phyloP scores from a whole-genome alignment of 768 basidiomycete species.

The Leccinum broughii region DNA sequence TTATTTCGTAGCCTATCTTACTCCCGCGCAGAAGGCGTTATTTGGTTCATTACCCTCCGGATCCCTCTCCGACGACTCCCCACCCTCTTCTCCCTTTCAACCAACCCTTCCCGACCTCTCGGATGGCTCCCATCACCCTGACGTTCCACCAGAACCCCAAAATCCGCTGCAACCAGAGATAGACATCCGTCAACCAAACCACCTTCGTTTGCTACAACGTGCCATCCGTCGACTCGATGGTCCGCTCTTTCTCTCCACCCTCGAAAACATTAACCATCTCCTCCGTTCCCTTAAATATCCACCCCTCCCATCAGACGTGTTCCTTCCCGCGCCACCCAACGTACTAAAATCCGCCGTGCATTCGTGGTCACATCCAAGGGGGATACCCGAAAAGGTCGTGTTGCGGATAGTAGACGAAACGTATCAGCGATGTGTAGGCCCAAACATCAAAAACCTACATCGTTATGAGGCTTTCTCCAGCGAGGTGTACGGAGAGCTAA shows the following conservation, averaged over 20 bases:
- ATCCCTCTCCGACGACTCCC: conserved; percentile 24
- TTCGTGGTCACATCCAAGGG: conserved; percentile 45
- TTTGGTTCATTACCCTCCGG: conserved; percentile 67
- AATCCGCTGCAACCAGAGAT: conserved; percentile 25
- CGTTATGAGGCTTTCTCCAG: conserved; percentile 83
- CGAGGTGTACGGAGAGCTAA: conserved; percentile 87
- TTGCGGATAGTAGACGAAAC: conserved; percentile 85
- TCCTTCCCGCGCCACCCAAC: conserved; percentile 47
- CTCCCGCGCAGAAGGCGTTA: conserved; percentile 57
- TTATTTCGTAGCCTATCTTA: conserved; percentile 57
- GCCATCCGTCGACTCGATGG: conserved; percentile 72
- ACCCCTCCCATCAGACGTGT: conserved; percentile 49
- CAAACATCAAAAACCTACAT: conserved; percentile 76
- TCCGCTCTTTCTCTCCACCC: conserved; percentile 64
- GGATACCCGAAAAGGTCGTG: conserved; percentile 64
- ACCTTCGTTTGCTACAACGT: conserved; percentile 64
- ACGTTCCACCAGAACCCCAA: conserved; percentile 28
- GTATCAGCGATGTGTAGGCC: conserved; percentile 92
- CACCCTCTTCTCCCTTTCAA: conserved; percentile 38
- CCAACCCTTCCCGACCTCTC: conserved; percentile 34
- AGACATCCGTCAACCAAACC: conserved; percentile 26
- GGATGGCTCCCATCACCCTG: conserved; percentile 32
- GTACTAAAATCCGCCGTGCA: conserved; percentile 45
- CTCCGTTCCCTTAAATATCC: conserved; percentile 70
- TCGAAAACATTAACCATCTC: conserved; percentile 61